Percentiles rank a stretch among this genome's conserved stretches.
Evolutionary conservation across 768 basidiomycete species (phyloP).

Genomic region (Mycena olivaceomarginata): DNA sequence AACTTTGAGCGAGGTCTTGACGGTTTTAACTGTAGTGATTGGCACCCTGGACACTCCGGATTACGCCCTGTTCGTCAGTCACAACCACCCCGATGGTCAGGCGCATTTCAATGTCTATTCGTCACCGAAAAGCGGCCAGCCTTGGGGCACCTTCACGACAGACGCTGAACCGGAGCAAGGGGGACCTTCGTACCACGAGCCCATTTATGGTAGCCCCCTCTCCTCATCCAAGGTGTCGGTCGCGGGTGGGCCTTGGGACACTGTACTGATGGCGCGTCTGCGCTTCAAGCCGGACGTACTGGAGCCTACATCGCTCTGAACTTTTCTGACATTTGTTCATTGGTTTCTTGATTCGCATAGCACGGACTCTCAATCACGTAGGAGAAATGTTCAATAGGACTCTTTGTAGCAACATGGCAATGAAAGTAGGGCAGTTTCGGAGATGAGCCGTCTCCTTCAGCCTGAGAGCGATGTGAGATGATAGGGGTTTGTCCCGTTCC

Average conservation of each 20-base stretch:
- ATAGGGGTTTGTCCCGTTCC: no score
- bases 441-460: no score
- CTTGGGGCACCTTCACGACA: constrained; percentile 76
- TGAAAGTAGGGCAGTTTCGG: not conserved
- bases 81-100: constrained; percentile 69
- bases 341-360: constrained; percentile 53
- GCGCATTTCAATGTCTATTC: constrained; percentile 75
- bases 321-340: constrained; percentile 6
- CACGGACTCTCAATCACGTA: constrained; percentile 29
- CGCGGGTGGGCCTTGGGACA: constrained; percentile 59
- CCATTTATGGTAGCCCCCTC: constrained; percentile 41
- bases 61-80: constrained; percentile 86
- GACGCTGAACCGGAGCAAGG: constrained; percentile 58
- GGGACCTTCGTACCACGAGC: constrained; percentile 61
- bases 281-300: constrained; percentile 68
- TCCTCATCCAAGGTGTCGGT: constrained; percentile 67
- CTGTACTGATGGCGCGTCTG: constrained; percentile 69
- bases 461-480: no score
- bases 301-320: constrained; percentile 64
- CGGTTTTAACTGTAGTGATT: constrained; percentile 64
- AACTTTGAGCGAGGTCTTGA: not conserved
- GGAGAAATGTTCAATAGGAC: constrained; percentile 21
- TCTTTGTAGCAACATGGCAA: not conserved
- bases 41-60: constrained; percentile 83
- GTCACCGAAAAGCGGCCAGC: constrained; percentile 61